Percentiles rank a stretch among this genome's conserved stretches.
These are phyloP conservation scores for Lavandula angustifolia DNA, from an alignment of 257 asterid species.

Conservation along the genomic window DNA sequence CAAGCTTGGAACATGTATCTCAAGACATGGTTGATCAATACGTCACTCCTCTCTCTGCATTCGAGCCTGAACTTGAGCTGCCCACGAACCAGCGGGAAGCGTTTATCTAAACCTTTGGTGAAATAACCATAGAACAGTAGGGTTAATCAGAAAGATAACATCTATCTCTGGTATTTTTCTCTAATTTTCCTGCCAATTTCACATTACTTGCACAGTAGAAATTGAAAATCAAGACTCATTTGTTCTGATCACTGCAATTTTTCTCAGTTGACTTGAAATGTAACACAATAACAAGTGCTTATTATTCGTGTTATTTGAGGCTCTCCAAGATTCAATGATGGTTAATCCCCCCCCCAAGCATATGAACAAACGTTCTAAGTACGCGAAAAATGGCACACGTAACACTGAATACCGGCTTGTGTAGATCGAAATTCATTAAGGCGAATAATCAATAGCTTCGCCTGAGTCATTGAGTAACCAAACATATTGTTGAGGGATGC, in stretches of 20 bases:
- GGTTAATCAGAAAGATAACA: not conserved
- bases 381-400: slow-evolving; percentile 1
- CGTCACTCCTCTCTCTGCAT: slow-evolving; percentile 59
- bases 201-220: no score
- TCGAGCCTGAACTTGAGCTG: slow-evolving; percentile 81
- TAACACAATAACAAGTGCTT: slow-evolving; percentile 12
- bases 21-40: slow-evolving; percentile 88
- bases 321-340: slow-evolving; percentile 39
- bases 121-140: not conserved
- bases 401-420: no score
- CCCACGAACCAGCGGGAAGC: slow-evolving; percentile 87
- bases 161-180: no score
- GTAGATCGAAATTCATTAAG: no score
- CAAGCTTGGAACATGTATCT: slow-evolving; percentile 75
- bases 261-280: slow-evolving; percentile 5
- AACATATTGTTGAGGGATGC: slow-evolving; percentile 98
- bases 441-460: slow-evolving; percentile 23
- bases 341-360: slow-evolving; percentile 23
- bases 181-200: no score
- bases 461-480: slow-evolving; percentile 99
- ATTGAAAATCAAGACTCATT: no score
- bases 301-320: slow-evolving; percentile 26
- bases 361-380: slow-evolving; percentile 23
- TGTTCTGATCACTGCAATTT: no score
- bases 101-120: slow-evolving; percentile 39